A percentile compares a stretch with the other conserved stretches of the same genome.
Evolutionary conservation across 73 alveolate genomes (phyloP).

Genomic region (Effrenium voratum): DNA sequence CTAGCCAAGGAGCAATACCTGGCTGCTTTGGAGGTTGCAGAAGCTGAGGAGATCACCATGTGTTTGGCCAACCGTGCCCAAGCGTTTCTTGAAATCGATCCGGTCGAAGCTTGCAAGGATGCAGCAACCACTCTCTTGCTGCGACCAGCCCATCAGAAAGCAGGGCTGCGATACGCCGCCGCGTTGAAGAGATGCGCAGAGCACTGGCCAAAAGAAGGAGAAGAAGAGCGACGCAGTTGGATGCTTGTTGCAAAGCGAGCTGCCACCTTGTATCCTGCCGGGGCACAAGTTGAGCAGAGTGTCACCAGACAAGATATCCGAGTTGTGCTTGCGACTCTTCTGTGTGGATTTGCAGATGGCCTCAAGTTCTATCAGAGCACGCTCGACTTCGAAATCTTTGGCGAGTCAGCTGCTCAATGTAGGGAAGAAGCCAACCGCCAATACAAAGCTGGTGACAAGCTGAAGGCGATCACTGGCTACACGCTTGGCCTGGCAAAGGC

Average conservation of each 20-base stretch:
- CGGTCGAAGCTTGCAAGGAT: conserved; percentile 36
- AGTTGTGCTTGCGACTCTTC: background rate
- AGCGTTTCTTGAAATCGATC: conserved; percentile 4
- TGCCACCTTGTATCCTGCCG: conserved; percentile 3
- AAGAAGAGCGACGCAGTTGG: background rate
- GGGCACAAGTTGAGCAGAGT: background rate
- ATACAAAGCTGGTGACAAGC: conserved; percentile 2
- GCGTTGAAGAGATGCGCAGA: conserved; percentile 31
- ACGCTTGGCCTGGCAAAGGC: conserved; percentile 5
- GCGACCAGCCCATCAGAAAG: conserved; percentile 30
- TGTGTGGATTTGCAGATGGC: conserved; percentile 8
- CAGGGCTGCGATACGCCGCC: conserved; percentile 28
- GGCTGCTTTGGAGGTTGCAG: conserved; percentile 28
- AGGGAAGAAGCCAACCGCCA: conserved; percentile 36
- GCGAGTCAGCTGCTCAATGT: conserved; percentile 9
- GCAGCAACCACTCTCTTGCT: conserved; percentile 41
- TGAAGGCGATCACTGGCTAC: conserved; percentile 34
- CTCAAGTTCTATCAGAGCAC: background rate
- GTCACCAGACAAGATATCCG: conserved; percentile 7
- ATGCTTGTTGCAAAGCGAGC: conserved; percentile 25
- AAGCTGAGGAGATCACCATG: background rate
- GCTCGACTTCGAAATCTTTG: background rate
- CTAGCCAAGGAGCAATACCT: background rate
- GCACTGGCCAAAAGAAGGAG: conserved; percentile 17
- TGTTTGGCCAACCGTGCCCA: conserved; percentile 46